Base-by-base conservation (phyloP, 306 rosid genomes). In the Delonix regia region DNA sequence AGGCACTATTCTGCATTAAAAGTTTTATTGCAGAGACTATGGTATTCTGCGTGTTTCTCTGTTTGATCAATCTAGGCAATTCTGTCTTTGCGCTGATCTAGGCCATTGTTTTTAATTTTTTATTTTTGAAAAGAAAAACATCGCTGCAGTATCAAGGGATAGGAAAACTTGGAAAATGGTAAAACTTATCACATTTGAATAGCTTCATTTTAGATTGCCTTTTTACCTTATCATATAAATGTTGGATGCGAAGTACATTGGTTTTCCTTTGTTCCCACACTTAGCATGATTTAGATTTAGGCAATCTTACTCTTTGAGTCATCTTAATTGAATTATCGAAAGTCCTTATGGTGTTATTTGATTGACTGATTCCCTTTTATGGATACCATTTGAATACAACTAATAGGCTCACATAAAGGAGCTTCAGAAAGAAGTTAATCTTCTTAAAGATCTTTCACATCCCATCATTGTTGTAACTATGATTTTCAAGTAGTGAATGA, bases 351-450 rank as follows among this genome's bases (percentile, higher is more conserved):
- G 18, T 74, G 73, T 57, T 78, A 36, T 55, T 61, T 80, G 59
- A 62, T 62, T 62, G 47, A 47, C 18, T n/a, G n/a, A n/a, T 53
- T 60, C 11, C 7, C 16, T 45, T 75, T 56, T 16, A 16, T 51
- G 77, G 69, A 53, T 76, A 25, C 71, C 75, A 30, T 81, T 74
- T 89, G 60, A 15, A 75, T 82, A 71, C 83, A 67, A 76, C 66
- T 67, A 76, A 74, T 83, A 96, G 99, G 90, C 92, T 77, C 99
- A 96, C 66, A 72, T 96, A 77, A 91, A 89, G 88, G 99, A 96
- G 83, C 99, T 96, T 48, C 98, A 96, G 86, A 98, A 96, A 83
- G 99, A 96, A 90, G 99, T 96, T 79, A 96, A 96, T 86, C 93
- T 96, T 78, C 91, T 96, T 22, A 96, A 93, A 82, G 91, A 93